Conservation (phyloP, 306 rosid species). For the Quillaja saponaria region DNA sequence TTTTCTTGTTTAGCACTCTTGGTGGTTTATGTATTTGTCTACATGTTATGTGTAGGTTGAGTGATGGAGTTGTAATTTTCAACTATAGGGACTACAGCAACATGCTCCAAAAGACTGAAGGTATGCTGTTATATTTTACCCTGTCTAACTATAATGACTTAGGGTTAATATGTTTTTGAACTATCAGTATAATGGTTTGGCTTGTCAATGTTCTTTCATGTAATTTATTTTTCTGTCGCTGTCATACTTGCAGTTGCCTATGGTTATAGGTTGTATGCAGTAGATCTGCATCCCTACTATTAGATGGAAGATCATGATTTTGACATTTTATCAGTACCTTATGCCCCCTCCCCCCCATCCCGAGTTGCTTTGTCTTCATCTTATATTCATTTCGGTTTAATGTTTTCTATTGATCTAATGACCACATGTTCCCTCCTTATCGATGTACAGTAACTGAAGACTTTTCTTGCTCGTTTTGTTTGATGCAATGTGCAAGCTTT, state of each 20-base stretch:
- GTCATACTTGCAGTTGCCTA: conserved; percentile 11
- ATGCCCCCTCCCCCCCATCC: no score
- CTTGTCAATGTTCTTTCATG: conserved; percentile 12
- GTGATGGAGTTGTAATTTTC: conserved; percentile 79
- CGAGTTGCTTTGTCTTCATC: no score
- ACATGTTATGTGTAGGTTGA: conserved; percentile 50
- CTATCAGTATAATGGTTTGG: background rate
- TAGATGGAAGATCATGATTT: conserved; percentile 21
- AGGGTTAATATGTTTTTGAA: background rate
- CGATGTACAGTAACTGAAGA: conserved; percentile 79
- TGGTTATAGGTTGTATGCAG: conserved; percentile 14
- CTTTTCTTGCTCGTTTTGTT: conserved; percentile 91
- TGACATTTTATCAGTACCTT: no score
- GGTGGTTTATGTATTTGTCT: conserved; percentile 23
- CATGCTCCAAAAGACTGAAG: conserved; percentile 82
- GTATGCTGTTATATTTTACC: conserved; percentile 40
- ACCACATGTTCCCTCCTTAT: conserved; percentile 31
- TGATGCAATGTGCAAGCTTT: conserved; percentile 87
- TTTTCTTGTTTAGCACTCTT: no score
- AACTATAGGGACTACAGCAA: conserved; percentile 84
- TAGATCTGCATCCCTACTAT: conserved; percentile 15
- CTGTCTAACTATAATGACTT: conserved; percentile 6
- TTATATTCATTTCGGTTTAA: no score
- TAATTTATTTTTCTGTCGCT: conserved; percentile 9
- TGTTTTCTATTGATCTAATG: no score